Conservation (phyloP, 345 rosid species). For the Odontarrhena argentea region DNA sequence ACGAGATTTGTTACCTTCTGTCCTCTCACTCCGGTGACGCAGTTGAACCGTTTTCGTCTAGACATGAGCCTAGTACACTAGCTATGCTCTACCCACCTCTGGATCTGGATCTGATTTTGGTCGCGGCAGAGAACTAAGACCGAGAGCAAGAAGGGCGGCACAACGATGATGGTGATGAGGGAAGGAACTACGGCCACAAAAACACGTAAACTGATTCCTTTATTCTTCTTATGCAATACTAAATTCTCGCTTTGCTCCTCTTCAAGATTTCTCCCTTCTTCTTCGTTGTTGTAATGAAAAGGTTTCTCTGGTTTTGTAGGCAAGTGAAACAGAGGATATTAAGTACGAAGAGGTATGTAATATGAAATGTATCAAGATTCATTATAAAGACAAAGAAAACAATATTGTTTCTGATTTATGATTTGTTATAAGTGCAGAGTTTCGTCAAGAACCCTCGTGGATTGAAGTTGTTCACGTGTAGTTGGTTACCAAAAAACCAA, state of each 20-base stretch:
- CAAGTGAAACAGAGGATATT: conserved; percentile 34
- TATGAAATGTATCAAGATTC: neutral
- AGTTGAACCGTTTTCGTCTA: conserved; percentile 64
- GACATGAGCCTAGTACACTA: conserved; percentile 69
- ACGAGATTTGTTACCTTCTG: conserved; percentile 64
- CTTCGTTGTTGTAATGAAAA: conserved; percentile 6
- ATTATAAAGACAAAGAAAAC: neutral
- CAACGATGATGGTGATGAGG: conserved; percentile 38
- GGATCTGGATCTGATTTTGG: conserved; percentile 37
- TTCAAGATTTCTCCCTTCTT: conserved; percentile 40
- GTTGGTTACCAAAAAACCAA: conserved; percentile 62
- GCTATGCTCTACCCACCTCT: conserved; percentile 56
- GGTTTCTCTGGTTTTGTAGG: conserved; percentile 21
- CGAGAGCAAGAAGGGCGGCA: conserved; percentile 42
- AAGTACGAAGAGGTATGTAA: conserved; percentile 40
- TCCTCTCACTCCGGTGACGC: conserved; percentile 52
- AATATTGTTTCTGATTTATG: neutral
- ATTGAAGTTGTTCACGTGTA: conserved; percentile 73
- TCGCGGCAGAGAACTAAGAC: conserved; percentile 34
- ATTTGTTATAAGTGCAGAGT: conserved; percentile 41
- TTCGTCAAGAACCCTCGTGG: conserved; percentile 60
- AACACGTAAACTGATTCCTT: conserved; percentile 57
- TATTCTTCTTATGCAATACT: no score
- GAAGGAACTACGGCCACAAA: conserved; percentile 67
- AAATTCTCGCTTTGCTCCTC: conserved; percentile 36